Evolutionary conservation across 2,329 filamentous ascomycete genomes (phyloP), one percentile per base, ranked within the genome.

Genomic region (Verticillium tricorpus): DNA sequence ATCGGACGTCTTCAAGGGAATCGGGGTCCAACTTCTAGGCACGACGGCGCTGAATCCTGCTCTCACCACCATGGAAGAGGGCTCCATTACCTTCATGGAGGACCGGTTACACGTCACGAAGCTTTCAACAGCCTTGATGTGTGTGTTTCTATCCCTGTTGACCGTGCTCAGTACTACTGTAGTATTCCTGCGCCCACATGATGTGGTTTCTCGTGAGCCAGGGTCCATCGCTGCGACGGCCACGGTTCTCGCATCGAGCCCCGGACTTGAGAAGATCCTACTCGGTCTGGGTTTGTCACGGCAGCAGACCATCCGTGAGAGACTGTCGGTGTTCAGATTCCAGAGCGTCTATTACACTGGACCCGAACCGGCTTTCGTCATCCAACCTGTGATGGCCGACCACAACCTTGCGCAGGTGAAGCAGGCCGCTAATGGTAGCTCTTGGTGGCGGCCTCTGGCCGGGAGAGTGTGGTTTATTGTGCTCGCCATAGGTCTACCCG

Each of bases 381-480:
- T 62, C 19, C 57, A 62, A 17, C 35, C 60, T 28, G 34, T 39
- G 15, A 32, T 11, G 5, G 15, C 31, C 8, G 31, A 59, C 9
- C 11, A 14, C 9, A 34, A 56, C n/a, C 40, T 31, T 7, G 15
- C 37, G 35, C 12, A 9, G 7, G 12, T 12, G 8, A 31, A 50
- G 15, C 14, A 12, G 17, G 50, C 9, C 12, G 28, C 34, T n/a
- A 17, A 19, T 56, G 5, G 6, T 17, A 35, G 37, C 12, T 58
- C 59, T 8, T 70, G 67, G 68, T 69, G 68, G 68, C 67, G 64
- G 31, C 67, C 68, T 0, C 45, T 66, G 5, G 63, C 67, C n/a
- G 66, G 66, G 1, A 61, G 58, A 9, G 55, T 60, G 34, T 70
- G 67, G 67, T 70, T 70, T 57, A 40, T 69, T n/a, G 67, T 64